Percentiles rank a stretch among this genome's conserved stretches.
These are phyloP conservation scores for Podosphaera leucotricha DNA, from an alignment of 2,329 filamentous ascomycete genomes.

Conservation along the genomic window DNA sequence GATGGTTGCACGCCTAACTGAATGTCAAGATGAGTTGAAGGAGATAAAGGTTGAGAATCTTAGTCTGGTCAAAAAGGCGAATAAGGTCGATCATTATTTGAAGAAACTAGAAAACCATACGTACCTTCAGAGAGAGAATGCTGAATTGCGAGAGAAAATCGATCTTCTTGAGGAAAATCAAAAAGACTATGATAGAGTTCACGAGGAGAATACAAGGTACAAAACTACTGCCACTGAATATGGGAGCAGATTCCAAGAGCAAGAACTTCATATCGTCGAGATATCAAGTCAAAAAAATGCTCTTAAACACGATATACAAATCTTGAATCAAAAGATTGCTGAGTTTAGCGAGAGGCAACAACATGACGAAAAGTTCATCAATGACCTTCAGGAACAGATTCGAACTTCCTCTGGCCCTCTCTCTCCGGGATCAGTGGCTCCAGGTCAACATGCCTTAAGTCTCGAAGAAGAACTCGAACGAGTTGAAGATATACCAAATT, in stretches of 20 bases:
- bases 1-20: conserved; percentile 24
- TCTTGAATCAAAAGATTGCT: conserved; percentile 9
- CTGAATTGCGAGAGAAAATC: conserved; percentile 29
- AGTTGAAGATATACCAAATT: conserved; percentile 18
- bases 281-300: conserved; percentile 21
- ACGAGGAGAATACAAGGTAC: conserved; percentile 11
- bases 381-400: conserved; percentile 33
- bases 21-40: conserved; percentile 33
- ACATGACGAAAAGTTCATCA: conserved; percentile 22
- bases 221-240: conserved; percentile 18
- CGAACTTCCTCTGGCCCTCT: conserved; percentile 3
- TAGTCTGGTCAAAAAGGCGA: conserved; percentile 36
- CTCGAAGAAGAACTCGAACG: conserved; percentile 36
- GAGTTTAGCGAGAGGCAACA: conserved; percentile 19
- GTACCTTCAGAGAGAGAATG: conserved; percentile 29
- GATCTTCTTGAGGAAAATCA: conserved; percentile 27
- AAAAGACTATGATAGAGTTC: conserved; percentile 15
- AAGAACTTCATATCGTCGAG: conserved; percentile 15
- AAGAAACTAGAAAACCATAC: conserved; percentile 36
- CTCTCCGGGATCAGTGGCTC: conserved; percentile 7
- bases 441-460: conserved; percentile 16
- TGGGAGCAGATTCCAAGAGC: conserved; percentile 16
- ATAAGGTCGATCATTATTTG: conserved; percentile 36
- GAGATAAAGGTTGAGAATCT: conserved; percentile 34
- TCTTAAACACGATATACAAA: conserved; percentile 21